These are phyloP conservation scores for Ophiocytium majus DNA, from an alignment of 352 stramenopile species.

Conservation along the genomic window DNA sequence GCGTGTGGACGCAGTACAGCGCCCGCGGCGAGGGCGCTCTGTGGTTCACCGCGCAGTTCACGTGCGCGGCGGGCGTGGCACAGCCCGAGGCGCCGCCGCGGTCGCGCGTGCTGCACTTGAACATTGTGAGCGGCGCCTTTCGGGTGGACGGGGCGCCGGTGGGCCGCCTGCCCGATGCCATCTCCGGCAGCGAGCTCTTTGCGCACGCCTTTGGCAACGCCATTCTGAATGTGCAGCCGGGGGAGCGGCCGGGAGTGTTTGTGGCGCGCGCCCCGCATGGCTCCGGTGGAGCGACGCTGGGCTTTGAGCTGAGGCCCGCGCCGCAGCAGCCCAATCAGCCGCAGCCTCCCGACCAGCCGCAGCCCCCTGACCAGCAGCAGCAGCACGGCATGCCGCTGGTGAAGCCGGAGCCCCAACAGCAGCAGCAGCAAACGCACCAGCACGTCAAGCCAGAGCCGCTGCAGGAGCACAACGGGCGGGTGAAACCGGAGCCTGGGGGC, in stretches of 20 bases:
- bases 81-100: too few species aligned
- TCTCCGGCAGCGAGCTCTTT: not conserved
- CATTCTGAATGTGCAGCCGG: not conserved
- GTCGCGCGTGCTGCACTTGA: not conserved
- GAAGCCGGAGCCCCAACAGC: not conserved
- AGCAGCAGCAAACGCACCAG: constrained; percentile 8
- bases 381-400: too few species aligned
- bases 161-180: not conserved
- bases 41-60: not conserved
- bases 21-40: not conserved
- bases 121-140: not conserved
- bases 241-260: not conserved
- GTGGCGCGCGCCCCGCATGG: not conserved
- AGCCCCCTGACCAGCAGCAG: too few species aligned
- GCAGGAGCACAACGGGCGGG: too few species aligned
- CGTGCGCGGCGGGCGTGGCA: too few species aligned
- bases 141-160: not conserved
- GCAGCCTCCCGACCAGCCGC: too few species aligned
- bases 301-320: too few species aligned
- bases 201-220: not conserved
- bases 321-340: too few species aligned
- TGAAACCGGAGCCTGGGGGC: too few species aligned
- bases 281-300: too few species aligned
- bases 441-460: too few species aligned
- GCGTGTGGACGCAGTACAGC: not conserved